Evolutionary conservation across 116 monocot genomes (phyloP), one percentile per base, ranked within the genome.

Genomic region (Phalaenopsis hybrid): DNA sequence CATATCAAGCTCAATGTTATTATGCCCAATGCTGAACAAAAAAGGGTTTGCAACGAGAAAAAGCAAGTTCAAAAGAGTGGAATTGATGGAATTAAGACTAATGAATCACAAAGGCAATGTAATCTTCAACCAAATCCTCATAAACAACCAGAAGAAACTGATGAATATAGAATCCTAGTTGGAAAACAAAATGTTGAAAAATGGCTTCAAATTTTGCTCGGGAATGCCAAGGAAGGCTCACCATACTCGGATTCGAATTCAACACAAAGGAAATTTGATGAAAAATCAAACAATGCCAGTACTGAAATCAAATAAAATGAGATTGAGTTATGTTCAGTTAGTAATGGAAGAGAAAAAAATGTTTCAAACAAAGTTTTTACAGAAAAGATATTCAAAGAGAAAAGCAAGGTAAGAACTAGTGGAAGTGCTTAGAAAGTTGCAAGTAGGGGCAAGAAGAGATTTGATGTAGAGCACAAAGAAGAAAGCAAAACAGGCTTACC

Each of bases 171-270:
- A 33, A 87, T 84, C 15, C 81, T 87, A 77, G 33, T 78, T 43
- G 95, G 98, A 41, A 94, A 89, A 83, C 84, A 61, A 58, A 98
- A 93, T 81, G 78, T 95, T 44, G 95, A 98, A 57, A 92, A 87
- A 75, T 95, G 98, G 98, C 90, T 95, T 49, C 82, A 92, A 44
- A 77, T 88, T 20, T 81, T 93, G 75, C 75, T 93, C 25, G 84
- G 92, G 12, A 88, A 91, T 21, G 79, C 85, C 18, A 25, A 84
- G 52, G 86, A 91, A 9, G 83, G 57, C 5, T 9, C 15, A 15
- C 57, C 82, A 1, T 84, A 85, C 2, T 25, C 43, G 0, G 46
- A 77, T 9, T 79, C 84, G 28, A 33, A 74, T 45, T 18, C 77
- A 44, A 1, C 78, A 57, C 20, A 28, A 34, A 78, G 7, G 78